Conservation (phyloP, 2,329 filamentous ascomycete genomes). For the Microascus cirrosus region DNA sequence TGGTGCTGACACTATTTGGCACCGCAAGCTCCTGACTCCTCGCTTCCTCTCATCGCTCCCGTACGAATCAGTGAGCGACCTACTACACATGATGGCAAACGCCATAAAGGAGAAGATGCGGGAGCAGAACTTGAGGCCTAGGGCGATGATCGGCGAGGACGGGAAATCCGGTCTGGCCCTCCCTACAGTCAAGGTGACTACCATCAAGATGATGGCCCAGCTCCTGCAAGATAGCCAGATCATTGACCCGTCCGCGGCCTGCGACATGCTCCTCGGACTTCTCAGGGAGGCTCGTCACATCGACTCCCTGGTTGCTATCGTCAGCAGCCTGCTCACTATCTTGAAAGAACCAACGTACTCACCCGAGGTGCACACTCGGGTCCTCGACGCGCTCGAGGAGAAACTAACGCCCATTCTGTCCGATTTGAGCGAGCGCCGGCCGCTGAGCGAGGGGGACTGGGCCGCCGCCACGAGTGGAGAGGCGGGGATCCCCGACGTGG, state of each 20-base stretch:
- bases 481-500: constrained; percentile 7
- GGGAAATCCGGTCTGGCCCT: constrained; percentile 4
- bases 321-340: constrained; percentile 9
- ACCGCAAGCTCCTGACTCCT: constrained; percentile 16
- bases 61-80: constrained; percentile 11
- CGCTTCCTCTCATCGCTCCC: constrained; percentile 16
- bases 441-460: constrained; percentile 18
- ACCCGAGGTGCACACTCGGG: constrained; percentile 7
- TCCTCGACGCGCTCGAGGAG: constrained; percentile 15
- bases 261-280: constrained; percentile 16
- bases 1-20: constrained; percentile 17
- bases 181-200: constrained; percentile 19
- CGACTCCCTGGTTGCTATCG: constrained; percentile 18
- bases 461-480: constrained; percentile 4
- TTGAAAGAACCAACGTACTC: constrained; percentile 7
- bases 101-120: constrained; percentile 17
- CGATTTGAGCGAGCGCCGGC: constrained; percentile 17
- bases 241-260: constrained; percentile 13
- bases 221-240: constrained; percentile 17
- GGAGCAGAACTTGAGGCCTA: constrained; percentile 11
- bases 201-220: constrained; percentile 24
- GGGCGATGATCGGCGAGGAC: not conserved
- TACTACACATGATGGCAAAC: constrained; percentile 15
- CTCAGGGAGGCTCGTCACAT: constrained; percentile 18
- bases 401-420: constrained; percentile 16